Base-by-base conservation (phyloP, 495 filamentous ascomycete genomes). In the Pyrenula massariospora region DNA sequence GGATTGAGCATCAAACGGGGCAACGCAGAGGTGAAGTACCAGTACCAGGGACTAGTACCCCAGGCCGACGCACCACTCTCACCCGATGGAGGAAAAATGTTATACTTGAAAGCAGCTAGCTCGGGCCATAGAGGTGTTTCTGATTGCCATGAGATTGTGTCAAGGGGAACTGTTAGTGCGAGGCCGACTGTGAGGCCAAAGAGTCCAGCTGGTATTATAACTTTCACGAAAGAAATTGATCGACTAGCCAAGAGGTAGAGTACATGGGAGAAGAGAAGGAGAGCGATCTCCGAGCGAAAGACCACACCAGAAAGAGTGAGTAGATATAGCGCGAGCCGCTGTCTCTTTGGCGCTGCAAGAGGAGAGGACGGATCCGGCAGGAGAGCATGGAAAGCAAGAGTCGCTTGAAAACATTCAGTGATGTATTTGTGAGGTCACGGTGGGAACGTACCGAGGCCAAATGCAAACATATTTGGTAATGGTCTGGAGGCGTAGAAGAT, bases 381-480 rank as follows among this genome's bases (percentile, higher is more conserved):
- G 48, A 95, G 74, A 58, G 79, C 78, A n/a, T 82, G 70, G 53
- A 89, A 72, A 0, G 91, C 87, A 12, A 86, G 54, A 0, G 85
- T 93, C 23, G 84, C 85, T 84, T 42, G 10, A 21, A 42, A 10
- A n/a, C 21, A 24, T 59, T 53, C 54, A 48, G 12, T 19, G 56
- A 50, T 55, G 36, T 60, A 24, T 24, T 48, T 22, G 47, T n/a
- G n/a, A n/a, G n/a, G n/a, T n/a, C n/a, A 11, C 48, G 36, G 10
- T 25, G 50, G 25, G n/a, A 23, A 70, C 76, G 61, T 76, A 85
- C 83, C 86, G 15, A 96, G 69, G 12, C 84, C 81, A 71, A 99
- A 91, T 51, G 93, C 93, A 67, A 96, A 96, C 82, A 93, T 96
- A 66, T 99, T 99, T 2, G 93, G 94, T 24, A 99, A 73, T 1